Base-by-base conservation (phyloP, 441 rosid genomes). In the Adansonia rubrostipa region DNA sequence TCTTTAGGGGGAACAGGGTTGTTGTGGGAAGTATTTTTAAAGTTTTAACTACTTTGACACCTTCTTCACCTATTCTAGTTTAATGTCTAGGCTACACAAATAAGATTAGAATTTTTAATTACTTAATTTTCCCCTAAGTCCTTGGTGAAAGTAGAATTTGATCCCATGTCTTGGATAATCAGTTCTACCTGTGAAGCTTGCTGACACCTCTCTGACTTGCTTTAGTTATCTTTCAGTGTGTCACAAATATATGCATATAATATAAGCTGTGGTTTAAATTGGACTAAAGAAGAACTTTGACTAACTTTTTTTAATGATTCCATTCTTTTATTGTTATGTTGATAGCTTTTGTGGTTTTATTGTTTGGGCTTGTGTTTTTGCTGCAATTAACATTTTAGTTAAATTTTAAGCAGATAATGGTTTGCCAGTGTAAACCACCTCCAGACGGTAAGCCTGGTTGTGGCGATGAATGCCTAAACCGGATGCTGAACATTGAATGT, bases 401-500 rank as follows among this genome's bases (percentile, higher is more conserved):
- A 75, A 76, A 66, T 75, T 77, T 60, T 64, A 71, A 81, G 81
- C 91, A 96, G 99, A 85, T 96, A 75, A 96, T 96, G 99, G 97
- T 96, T 79, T 96, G 99, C 84, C 91, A 93, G 74, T 96, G 99
- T 87, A 90, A 86, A 86, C 84, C 86, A 78, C 88, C 92, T 80
- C 82, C 79, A 74, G 92, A 83, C 75, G 89, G 92, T 66, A 78
- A 86, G 75, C 82, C 84, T 71, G 99, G 98, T 75, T 94, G 99
- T 84, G 93, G 98, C 64, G 99, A 96, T 82, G 94, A 90, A 84
- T 96, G 99, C 86, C 87, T 96, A 85, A 96, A 96, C 77, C 92
- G 98, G 78, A 88, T 96, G 92, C 92, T 96, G 68, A 96, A 93
- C 86, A 94, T 96, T 83, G 99, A 96, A 87, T 96, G 99, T 80